Conservation (phyloP, 352 stramenopile genomes). For the Phytophthora syringae region DNA sequence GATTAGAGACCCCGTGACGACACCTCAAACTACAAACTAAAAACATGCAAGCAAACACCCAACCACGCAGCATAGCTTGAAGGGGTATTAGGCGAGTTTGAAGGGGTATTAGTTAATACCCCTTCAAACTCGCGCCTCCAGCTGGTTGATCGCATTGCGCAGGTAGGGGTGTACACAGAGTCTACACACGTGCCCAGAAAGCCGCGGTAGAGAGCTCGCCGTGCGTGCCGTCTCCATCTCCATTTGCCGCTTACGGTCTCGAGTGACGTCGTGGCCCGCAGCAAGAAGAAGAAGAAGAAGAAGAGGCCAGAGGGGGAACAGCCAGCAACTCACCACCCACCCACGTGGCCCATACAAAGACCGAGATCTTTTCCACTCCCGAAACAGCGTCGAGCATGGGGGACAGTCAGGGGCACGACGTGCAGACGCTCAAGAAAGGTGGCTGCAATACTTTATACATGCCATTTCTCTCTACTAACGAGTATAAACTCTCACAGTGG, state of each 20-base stretch:
- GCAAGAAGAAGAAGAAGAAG: not conserved
- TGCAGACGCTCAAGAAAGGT: slow-evolving; percentile 71
- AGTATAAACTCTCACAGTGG: slow-evolving; percentile 38
- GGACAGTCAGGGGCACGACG: slow-evolving; percentile 36
- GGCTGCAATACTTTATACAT: not conserved
- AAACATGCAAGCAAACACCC: too few relatives aligned
- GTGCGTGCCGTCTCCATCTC: not conserved
- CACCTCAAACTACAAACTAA: too few relatives aligned
- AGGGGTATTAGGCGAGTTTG: too few relatives aligned
- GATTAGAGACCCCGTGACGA: too few relatives aligned
- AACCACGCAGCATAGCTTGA: too few relatives aligned
- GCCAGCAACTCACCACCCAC: too few relatives aligned
- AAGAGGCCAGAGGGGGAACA: not conserved
- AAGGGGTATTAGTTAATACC: too few relatives aligned
- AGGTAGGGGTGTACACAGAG: not conserved
- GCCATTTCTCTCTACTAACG: slow-evolving; percentile 4
- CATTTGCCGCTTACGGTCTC: not conserved
- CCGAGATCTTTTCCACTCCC: not conserved
- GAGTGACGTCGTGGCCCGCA: not conserved
- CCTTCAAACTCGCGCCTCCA: not conserved
- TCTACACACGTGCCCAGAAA: not conserved
- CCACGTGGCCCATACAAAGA: too few relatives aligned
- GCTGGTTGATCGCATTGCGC: not conserved
- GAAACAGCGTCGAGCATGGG: slow-evolving; percentile 27
- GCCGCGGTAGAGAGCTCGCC: slow-evolving; percentile 1